These are phyloP conservation scores for Cryptococcus depauperatus DNA, from an alignment of 1,284 basidiomycete genomes.

Conservation along the genomic window DNA sequence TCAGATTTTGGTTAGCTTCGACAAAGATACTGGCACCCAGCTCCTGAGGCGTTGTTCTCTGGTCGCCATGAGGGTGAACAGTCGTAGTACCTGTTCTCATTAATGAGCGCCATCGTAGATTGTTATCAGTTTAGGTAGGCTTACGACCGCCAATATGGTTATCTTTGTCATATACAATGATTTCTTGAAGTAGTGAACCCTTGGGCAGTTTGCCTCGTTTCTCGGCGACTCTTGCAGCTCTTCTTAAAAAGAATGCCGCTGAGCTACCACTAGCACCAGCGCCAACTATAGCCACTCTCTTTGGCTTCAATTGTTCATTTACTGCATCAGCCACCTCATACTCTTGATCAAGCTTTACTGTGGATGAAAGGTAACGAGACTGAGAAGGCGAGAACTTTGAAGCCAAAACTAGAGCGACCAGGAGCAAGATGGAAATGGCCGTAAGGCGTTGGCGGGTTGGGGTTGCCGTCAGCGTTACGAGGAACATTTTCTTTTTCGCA, in stretches of 20 bases:
- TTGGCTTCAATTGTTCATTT: no score
- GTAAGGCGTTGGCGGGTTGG: constrained; percentile 2
- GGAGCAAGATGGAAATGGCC: constrained; percentile 1
- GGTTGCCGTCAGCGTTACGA: not conserved
- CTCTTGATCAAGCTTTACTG: no score
- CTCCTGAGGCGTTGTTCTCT: constrained; percentile 56
- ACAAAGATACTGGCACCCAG: constrained; percentile 88
- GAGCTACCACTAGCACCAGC: constrained; percentile 78
- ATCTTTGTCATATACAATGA: constrained; percentile 74
- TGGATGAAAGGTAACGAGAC: no score
- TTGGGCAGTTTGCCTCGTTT: constrained; percentile 51
- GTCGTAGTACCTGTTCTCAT: constrained; percentile 64
- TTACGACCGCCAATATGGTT: constrained; percentile 73
- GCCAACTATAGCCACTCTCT: constrained; percentile 71
- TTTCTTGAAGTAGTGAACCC: constrained; percentile 53
- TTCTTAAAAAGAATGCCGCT: constrained; percentile 74
- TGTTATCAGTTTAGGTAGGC: constrained; percentile 45
- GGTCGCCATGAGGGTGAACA: constrained; percentile 67
- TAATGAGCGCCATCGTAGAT: no score
- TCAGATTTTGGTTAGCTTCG: constrained; percentile 67
- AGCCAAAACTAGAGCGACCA: constrained; percentile 6
- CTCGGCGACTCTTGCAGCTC: constrained; percentile 54
- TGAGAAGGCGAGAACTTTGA: not conserved
- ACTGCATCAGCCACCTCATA: no score
- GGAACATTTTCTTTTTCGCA: no score